These are phyloP conservation scores for Yamadazyma sp. DNA, from an alignment of 805 yeast genomes.

Conservation along the genomic window DNA sequence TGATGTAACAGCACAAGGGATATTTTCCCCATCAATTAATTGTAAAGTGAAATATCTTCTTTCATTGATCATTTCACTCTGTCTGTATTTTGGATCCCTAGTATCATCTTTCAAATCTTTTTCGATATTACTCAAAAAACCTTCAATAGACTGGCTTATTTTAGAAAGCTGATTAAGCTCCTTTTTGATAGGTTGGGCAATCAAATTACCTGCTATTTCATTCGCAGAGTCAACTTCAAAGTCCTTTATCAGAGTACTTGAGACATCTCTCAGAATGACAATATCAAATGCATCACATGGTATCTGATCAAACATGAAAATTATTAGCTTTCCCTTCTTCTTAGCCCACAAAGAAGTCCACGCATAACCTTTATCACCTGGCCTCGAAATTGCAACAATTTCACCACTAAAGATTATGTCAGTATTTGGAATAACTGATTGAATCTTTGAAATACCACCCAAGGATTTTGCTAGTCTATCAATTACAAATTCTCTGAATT, in stretches of 20 bases:
- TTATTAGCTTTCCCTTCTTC: conserved; percentile 61
- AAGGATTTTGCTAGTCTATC: conserved; percentile 35
- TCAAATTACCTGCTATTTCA: conserved; percentile 36
- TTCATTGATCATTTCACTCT: conserved; percentile 42
- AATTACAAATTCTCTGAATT: conserved; percentile 66
- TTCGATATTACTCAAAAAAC: conserved; percentile 17
- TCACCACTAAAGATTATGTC: conserved; percentile 77
- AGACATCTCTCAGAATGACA: conserved; percentile 28
- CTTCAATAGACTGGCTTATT: conserved; percentile 26
- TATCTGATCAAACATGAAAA: conserved; percentile 85
- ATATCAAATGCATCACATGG: conserved; percentile 61
- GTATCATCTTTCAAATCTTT: conserved; percentile 8
- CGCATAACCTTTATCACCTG: conserved; percentile 58
- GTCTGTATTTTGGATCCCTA: conserved; percentile 9
- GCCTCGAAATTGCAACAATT: conserved; percentile 72
- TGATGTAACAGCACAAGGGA: conserved; percentile 75
- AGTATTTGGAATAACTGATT: conserved; percentile 13
- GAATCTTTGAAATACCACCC: conserved; percentile 15
- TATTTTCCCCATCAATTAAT: conserved; percentile 43
- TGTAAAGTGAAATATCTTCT: conserved; percentile 61
- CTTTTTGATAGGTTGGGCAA: conserved; percentile 13
- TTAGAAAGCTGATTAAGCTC: conserved; percentile 15
- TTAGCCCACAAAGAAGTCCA: conserved; percentile 95
- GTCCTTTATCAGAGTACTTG: conserved; percentile 1
- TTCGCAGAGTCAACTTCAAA: conserved; percentile 19